phyloP scores from a whole-genome alignment of 2,329 filamentous ascomycete genomes.

The Epichloe bromicola region DNA sequence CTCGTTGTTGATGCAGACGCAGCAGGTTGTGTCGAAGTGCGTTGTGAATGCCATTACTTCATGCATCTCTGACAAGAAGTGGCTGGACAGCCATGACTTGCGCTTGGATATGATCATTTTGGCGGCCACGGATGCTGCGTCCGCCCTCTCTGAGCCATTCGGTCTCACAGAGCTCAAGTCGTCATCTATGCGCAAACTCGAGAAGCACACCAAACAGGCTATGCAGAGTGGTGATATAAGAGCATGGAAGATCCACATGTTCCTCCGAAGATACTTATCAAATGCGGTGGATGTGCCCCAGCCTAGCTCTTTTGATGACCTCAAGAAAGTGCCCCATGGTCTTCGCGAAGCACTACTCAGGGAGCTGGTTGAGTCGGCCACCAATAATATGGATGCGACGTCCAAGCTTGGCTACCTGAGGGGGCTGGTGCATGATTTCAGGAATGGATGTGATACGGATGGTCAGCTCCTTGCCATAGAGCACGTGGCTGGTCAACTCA shows the following conservation, averaged over 20 bases:
- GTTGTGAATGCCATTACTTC: slow-evolving; percentile 14
- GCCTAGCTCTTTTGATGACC: slow-evolving; percentile 20
- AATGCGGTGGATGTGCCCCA: slow-evolving; percentile 18
- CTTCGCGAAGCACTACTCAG: slow-evolving; percentile 20
- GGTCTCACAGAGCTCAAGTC: slow-evolving; percentile 15
- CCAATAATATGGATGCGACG: slow-evolving; percentile 17
- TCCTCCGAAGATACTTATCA: slow-evolving; percentile 27
- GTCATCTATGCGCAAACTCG: slow-evolving; percentile 21
- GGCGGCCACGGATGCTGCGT: slow-evolving; percentile 21
- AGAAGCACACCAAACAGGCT: slow-evolving; percentile 20
- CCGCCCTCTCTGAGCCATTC: slow-evolving; percentile 11
- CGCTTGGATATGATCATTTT: slow-evolving; percentile 17
- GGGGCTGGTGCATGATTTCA: slow-evolving; percentile 22
- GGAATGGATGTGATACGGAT: slow-evolving; percentile 18
- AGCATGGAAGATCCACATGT: slow-evolving; percentile 34
- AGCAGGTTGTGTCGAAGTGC: slow-evolving; percentile 15
- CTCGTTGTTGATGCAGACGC: slow-evolving; percentile 13
- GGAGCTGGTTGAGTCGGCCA: slow-evolving; percentile 19
- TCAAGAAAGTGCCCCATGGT: slow-evolving; percentile 16
- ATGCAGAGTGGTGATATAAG: slow-evolving; percentile 23
- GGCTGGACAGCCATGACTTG: slow-evolving; percentile 12
- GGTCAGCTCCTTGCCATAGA: slow-evolving; percentile 32
- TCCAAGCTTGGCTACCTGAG: slow-evolving; percentile 26
- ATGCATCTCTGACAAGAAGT: slow-evolving; percentile 19
- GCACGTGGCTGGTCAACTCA: slow-evolving; percentile 26